Evolutionary conservation across 495 filamentous ascomycete species (phyloP).

Genomic region (Entonaema liquescens): DNA sequence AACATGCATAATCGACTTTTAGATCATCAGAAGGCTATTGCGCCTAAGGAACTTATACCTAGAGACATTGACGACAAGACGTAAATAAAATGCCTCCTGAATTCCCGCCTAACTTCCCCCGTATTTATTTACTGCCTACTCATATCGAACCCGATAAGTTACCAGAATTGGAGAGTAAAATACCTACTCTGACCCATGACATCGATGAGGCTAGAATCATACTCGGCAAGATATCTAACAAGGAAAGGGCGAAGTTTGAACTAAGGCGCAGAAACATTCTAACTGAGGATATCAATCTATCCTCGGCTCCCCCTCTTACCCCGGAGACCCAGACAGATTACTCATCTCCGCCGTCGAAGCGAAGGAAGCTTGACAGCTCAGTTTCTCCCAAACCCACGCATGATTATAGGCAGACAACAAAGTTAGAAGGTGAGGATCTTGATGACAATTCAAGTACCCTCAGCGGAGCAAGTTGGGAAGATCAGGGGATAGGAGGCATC

Average conservation of each 20-base stretch:
- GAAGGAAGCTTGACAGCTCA: slow-evolving; percentile 43
- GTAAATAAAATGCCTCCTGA: slow-evolving; percentile 29
- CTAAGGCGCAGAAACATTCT: slow-evolving; percentile 67
- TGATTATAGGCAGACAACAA: neutral
- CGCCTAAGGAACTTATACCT: neutral
- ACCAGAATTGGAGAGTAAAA: slow-evolving; percentile 68
- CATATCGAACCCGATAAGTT: slow-evolving; percentile 70
- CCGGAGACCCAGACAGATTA: neutral
- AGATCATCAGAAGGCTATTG: neutral
- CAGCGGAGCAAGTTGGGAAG: neutral
- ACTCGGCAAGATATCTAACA: slow-evolving; percentile 73
- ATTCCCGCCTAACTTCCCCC: slow-evolving; percentile 70
- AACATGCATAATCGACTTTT: neutral
- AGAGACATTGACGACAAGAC: slow-evolving; percentile 6
- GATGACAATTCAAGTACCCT: neutral
- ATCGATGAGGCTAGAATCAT: slow-evolving; percentile 75
- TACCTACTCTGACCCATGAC: slow-evolving; percentile 75
- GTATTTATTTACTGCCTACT: slow-evolving; percentile 77
- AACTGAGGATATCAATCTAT: slow-evolving; percentile 66
- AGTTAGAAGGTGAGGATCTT: neutral
- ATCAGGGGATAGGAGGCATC: slow-evolving; percentile 23
- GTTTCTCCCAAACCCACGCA: neutral
- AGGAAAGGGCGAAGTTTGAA: slow-evolving; percentile 78
- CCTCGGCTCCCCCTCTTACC: neutral
- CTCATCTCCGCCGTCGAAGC: slow-evolving; percentile 41